Base-by-base conservation (phyloP, 768 basidiomycete species). In the Tulasnella sp. region DNA sequence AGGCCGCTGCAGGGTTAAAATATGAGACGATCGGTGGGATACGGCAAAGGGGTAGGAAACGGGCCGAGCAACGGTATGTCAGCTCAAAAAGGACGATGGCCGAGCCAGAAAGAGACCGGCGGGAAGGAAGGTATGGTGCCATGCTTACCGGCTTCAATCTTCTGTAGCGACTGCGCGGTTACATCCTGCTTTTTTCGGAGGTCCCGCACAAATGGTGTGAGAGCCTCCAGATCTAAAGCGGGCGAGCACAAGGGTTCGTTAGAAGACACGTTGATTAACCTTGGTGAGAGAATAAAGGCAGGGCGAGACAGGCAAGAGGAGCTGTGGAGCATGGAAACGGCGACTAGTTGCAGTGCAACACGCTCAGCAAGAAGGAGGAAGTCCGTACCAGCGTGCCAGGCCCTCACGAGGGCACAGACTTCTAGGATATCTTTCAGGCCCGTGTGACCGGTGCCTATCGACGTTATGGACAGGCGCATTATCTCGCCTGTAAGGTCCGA, bases 401-500 rank as follows among this genome's bases (percentile, higher is more conserved):
- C 84, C 76, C 92, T 84, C 22, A 95, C 92, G 80, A 94, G 92
- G 19, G 83, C 83, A 80, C 91, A 91, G 7, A 93, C 87, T 78
- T 89, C 85, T 25, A 83, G 84, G 0, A 92, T 91, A 80, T 87
- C 89, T 76, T 84, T 29, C 52, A n/a, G 34, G 12, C 72, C 31
- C 15, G 76, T 72, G 2, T 91, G 91, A 67, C 87, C 88, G 19
- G 86, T 87, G 2, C 89, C 84, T 54, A 95, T 89, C 67, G 92
- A 89, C 67, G 94, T 93, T 77, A 98, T 97, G 14, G 94, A 95
- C 78, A 91, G 92, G 40, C 97, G 88, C 97, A 99, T 98, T 34
- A 99, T 88, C 83, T 99, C 97, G 64, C 97, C 97, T 0, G 95
- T 97, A 29, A 99, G 86, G 83, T 99, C 97, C 8, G 94, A 93